Base-by-base conservation (phyloP, 257 asterid genomes). In the Vinca minor region DNA sequence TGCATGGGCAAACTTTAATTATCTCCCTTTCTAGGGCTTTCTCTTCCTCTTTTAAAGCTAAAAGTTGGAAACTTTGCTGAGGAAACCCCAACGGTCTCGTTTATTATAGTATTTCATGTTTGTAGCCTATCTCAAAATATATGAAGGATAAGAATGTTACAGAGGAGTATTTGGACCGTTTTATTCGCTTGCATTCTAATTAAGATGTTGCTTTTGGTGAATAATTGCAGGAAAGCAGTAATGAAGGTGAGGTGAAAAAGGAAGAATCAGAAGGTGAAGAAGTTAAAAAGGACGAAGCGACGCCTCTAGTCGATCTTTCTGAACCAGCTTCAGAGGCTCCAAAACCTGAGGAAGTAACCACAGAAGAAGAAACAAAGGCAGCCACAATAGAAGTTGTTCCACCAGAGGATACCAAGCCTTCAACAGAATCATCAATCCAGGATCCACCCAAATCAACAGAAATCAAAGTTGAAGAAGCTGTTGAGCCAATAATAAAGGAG, bases 171-270 rank as follows among this genome's bases (percentile, higher is more conserved):
- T n/a, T n/a, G n/a, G n/a, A n/a, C n/a, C n/a, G n/a, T n/a, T n/a
- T n/a, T n/a, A n/a, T n/a, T n/a, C n/a, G n/a, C n/a, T n/a, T n/a
- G n/a, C n/a, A n/a, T n/a, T n/a, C n/a, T n/a, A n/a, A n/a, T n/a
- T n/a, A n/a, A n/a, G n/a, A n/a, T n/a, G n/a, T n/a, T n/a, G n/a
- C n/a, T n/a, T n/a, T n/a, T n/a, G n/a, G n/a, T n/a, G n/a, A n/a
- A n/a, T n/a, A n/a, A n/a, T n/a, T n/a, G 70, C 65, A 85, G 92
- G 92, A 84, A 68, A 76, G 56, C 47, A 82, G 70, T 42, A 67
- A 54, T 65, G 85, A 60, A 75, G 74, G 17, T 17, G 87, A 74
- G 73, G 69, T 67, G 5, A 70, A 60, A 64, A 68, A 72, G 69
- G 83, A 76, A 29, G 71, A 62, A 34, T 64, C 72, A 62, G 83